Base-by-base conservation (phyloP, 2,329 filamentous ascomycete genomes). In the Elsinoe fawcettii region DNA sequence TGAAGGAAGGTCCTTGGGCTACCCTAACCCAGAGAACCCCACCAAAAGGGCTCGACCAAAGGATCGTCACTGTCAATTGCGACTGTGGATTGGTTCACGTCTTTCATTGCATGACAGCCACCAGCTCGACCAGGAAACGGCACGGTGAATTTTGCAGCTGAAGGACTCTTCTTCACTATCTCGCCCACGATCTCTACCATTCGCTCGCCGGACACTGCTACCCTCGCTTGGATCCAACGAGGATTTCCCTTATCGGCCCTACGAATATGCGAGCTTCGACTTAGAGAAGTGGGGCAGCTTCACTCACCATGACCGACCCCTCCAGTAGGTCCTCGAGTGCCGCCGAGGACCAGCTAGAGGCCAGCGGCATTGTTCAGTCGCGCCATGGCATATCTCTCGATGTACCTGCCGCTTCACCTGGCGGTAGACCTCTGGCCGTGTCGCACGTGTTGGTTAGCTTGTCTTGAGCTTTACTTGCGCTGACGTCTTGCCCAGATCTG, bases 391-490 rank as follows among this genome's bases (percentile, higher is more conserved):
- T 77, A 60, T 68, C 69, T 46, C 68, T 80, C 58, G 74, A 78
- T 64, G 65, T 80, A 43, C 73, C 72, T 23, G 65, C 66, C 56
- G 66, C 69, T 37, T n/a, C 18, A n/a, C 68, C 70, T 46, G 65
- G 64, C 55, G 68, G 64, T 23, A 61, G 75, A 55, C 76, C 76
- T 25, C 68, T 73, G 53, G 67, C 71, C 30, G 66, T 78, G 63
- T 77, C 75, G 67, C 77, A 77, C 61, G 73, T 79, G 77, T 79
- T 70, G 64, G 74, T 63, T 36, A 39, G n/a, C 54, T 55, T 39
- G 23, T 23, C 37, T 9, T 30, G 9, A 37, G 27, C 18, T 51
- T 27, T 58, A 18, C 59, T 51, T 43, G 41, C 51, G 39, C 51
- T 61, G 56, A 63, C 61, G 64, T 67, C 62, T 34, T 57, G 34